A percentile compares a stretch with the other conserved stretches of the same genome.
Evolutionary conservation across 148 eudicot species (phyloP).

Genomic region (Rhododendron henanense): DNA sequence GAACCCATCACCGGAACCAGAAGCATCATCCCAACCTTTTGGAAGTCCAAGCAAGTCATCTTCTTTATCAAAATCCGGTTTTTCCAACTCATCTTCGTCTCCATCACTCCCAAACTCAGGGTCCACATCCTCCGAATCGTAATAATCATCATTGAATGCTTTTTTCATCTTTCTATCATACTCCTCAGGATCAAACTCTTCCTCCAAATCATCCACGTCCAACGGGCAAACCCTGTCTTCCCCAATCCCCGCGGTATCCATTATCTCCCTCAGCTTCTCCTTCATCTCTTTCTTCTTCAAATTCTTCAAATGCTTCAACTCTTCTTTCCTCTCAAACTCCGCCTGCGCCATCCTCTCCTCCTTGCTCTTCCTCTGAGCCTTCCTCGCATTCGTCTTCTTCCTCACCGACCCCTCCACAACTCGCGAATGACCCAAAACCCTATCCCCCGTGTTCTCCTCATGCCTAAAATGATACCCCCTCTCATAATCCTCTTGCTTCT

Average conservation of each 20-base stretch:
- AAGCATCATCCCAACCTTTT: constrained; percentile 65
- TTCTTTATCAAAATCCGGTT: constrained; percentile 84
- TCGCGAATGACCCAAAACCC: constrained; percentile 71
- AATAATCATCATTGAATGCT: too few species aligned
- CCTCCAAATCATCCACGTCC: constrained; percentile 75
- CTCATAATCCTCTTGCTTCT: constrained; percentile 83
- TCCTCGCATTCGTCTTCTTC: constrained; percentile 75
- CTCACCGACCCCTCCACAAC: constrained; percentile 77
- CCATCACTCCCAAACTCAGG: constrained; percentile 50
- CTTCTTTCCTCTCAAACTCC: constrained; percentile 70
- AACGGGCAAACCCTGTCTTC: constrained; percentile 32
- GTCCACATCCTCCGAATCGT: neutral
- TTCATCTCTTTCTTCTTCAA: constrained; percentile 82
- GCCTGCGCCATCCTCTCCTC: constrained; percentile 75
- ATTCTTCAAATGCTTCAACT: constrained; percentile 89
- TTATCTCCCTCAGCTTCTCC: constrained; percentile 67
- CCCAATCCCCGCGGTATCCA: constrained; percentile 61
- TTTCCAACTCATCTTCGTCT: constrained; percentile 41
- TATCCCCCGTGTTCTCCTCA: constrained; percentile 74
- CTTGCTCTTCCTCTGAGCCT: constrained; percentile 77
- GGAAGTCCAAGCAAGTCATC: constrained; percentile 86
- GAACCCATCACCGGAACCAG: constrained; percentile 48
- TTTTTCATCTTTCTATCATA: too few species aligned
- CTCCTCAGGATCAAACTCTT: constrained; percentile 65
- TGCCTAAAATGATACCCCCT: constrained; percentile 70